phyloP scores from a whole-genome alignment of 1,284 basidiomycete species.

The Irpex rosettiformis region DNA sequence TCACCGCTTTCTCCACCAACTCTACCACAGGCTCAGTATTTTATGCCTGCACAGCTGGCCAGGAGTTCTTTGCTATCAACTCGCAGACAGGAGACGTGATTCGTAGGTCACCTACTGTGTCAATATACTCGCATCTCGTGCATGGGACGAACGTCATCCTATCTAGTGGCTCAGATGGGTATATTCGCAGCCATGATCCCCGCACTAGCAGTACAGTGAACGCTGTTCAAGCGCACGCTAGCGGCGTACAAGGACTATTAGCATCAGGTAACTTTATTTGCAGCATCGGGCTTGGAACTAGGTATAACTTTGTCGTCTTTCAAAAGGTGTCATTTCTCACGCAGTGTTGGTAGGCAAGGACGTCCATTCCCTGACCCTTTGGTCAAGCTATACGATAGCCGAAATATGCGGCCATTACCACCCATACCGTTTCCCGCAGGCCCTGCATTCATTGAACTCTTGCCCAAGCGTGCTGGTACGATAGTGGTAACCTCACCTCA shows the following conservation, averaged over 20 bases:
- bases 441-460: constrained; percentile 82
- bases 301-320: constrained; percentile 44
- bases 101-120: constrained; percentile 53
- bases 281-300: constrained; percentile 84
- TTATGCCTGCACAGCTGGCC: constrained; percentile 60
- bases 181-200: constrained; percentile 81
- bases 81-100: constrained; percentile 68
- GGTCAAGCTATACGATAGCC: constrained; percentile 90
- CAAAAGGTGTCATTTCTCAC: not conserved
- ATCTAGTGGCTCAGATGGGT: constrained; percentile 82
- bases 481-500: constrained; percentile 81
- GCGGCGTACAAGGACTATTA: constrained; percentile 83
- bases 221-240: constrained; percentile 73
- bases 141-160: constrained; percentile 54
- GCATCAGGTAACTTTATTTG: constrained; percentile 75
- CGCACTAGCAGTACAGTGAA: constrained; percentile 43
- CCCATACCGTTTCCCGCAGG: constrained; percentile 88
- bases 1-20: constrained; percentile 61
- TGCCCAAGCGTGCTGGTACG: constrained; percentile 79
- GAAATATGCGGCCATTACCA: constrained; percentile 75
- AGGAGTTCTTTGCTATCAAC: constrained; percentile 73
- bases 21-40: constrained; percentile 50
- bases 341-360: constrained; percentile 59
- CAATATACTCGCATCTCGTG: constrained; percentile 63
- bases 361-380: constrained; percentile 89